phyloP scores from a whole-genome alignment of 2,329 filamentous ascomycete genomes.

The Dothistroma septosporum region DNA sequence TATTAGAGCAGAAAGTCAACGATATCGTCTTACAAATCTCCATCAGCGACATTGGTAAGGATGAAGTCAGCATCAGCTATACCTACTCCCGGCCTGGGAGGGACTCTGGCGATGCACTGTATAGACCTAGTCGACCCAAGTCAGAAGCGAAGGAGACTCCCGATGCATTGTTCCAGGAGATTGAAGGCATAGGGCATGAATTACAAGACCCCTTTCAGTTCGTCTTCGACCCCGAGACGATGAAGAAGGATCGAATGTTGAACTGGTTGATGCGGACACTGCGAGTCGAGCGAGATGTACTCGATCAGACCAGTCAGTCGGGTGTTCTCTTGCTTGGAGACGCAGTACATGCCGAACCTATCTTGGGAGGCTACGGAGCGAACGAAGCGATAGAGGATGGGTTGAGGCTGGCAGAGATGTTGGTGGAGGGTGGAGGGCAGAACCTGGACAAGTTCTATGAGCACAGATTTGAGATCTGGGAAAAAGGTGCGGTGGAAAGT shows the following conservation, averaged over 20 bases:
- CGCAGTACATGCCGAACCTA: constrained; percentile 39
- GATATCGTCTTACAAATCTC: constrained; percentile 32
- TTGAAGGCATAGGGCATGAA: constrained; percentile 23
- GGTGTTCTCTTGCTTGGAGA: constrained; percentile 39
- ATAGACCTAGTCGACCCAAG: constrained; percentile 34
- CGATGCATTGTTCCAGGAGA: constrained; percentile 35
- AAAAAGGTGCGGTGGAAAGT: constrained; percentile 20
- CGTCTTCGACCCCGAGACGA: constrained; percentile 32
- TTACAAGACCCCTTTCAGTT: constrained; percentile 33
- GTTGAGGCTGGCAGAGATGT: constrained; percentile 33
- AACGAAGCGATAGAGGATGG: constrained; percentile 41
- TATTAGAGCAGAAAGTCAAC: constrained; percentile 26
- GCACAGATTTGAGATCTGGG: constrained; percentile 21
- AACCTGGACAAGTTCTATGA: constrained; percentile 20
- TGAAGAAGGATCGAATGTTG: constrained; percentile 36
- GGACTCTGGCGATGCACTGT: constrained; percentile 31
- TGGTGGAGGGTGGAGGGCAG: constrained; percentile 19
- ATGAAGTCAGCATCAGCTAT: constrained; percentile 37
- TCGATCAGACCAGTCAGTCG: constrained; percentile 24
- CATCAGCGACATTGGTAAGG: constrained; percentile 28
- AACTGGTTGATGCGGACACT: constrained; percentile 43
- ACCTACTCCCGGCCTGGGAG: constrained; percentile 38
- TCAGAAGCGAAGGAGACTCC: constrained; percentile 35
- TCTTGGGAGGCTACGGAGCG: constrained; percentile 40
- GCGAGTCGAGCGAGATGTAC: constrained; percentile 18